Conservation (phyloP, 331 rosid genomes). For the Saraca asoca region DNA sequence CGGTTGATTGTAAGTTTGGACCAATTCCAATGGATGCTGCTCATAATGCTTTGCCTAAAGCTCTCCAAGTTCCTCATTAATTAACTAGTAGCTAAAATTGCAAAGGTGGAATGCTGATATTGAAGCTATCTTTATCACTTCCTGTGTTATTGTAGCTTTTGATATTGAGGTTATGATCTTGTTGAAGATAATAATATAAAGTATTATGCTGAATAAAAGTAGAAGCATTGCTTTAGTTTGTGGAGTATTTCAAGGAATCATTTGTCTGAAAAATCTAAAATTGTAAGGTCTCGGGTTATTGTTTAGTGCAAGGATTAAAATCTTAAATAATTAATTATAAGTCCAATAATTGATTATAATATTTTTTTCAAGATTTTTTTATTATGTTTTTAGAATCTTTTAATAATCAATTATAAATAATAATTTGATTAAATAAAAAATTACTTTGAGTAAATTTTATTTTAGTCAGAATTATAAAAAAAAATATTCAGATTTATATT, state of each 20-base stretch:
- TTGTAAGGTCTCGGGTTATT: not conserved
- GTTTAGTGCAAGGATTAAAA: not conserved
- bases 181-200: not conserved
- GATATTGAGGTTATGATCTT: not conserved
- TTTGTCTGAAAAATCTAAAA: not conserved
- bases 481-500: too few relatives aligned
- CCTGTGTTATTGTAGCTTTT: not conserved
- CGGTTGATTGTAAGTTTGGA: conserved; percentile 41
- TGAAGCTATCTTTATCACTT: not conserved
- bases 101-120: not conserved
- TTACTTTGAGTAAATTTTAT: too few relatives aligned
- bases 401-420: too few relatives aligned
- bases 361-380: too few relatives aligned
- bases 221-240: not conserved
- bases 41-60: conserved; percentile 28
- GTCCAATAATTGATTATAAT: too few relatives aligned
- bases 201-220: conserved; percentile 21
- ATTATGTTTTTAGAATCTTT: too few relatives aligned
- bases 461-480: too few relatives aligned
- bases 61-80: conserved; percentile 30
- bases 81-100: not conserved
- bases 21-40: conserved; percentile 37
- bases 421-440: too few relatives aligned
- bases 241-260: not conserved
- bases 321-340: too few relatives aligned